phyloP scores from a whole-genome alignment of 495 filamentous ascomycete species.

The Aspergillus carlsbadensis region DNA sequence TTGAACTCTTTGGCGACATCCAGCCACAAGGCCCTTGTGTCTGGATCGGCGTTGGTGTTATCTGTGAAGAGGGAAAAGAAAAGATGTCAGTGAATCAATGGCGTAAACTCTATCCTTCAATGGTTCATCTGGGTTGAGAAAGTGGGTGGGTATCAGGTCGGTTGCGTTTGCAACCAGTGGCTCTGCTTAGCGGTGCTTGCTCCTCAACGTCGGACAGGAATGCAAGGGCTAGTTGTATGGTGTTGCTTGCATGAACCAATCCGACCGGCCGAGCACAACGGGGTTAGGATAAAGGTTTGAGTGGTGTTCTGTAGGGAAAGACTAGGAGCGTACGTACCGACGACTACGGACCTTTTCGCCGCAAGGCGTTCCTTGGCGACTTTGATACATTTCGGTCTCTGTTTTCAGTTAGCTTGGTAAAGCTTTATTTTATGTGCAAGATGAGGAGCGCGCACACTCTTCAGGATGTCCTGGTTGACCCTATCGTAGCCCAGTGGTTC shows the following conservation, averaged over 20 bases:
- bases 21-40: slow-evolving; percentile 73
- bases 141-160: background rate
- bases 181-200: background rate
- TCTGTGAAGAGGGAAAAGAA: slow-evolving; percentile 50
- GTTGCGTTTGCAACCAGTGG: background rate
- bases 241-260: background rate
- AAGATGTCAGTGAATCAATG: background rate
- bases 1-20: slow-evolving; percentile 65
- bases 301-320: slow-evolving; percentile 1
- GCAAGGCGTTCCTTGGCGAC: slow-evolving; percentile 63
- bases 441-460: slow-evolving; percentile 54
- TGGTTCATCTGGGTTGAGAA: background rate
- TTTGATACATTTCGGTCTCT: slow-evolving; percentile 84
- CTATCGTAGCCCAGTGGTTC: slow-evolving; percentile 79
- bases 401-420: slow-evolving; percentile 10
- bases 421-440: background rate
- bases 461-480: slow-evolving; percentile 89
- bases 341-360: slow-evolving; percentile 64
- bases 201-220: slow-evolving; percentile 11
- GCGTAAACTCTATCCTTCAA: background rate
- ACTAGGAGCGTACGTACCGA: slow-evolving; percentile 59
- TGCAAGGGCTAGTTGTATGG: slow-evolving; percentile 13
- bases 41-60: slow-evolving; percentile 85
- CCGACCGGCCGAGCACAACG: background rate
- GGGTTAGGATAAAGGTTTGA: background rate